phyloP scores from a whole-genome alignment of 352 stramenopile genomes.

The Phytophthora pinifolia region DNA sequence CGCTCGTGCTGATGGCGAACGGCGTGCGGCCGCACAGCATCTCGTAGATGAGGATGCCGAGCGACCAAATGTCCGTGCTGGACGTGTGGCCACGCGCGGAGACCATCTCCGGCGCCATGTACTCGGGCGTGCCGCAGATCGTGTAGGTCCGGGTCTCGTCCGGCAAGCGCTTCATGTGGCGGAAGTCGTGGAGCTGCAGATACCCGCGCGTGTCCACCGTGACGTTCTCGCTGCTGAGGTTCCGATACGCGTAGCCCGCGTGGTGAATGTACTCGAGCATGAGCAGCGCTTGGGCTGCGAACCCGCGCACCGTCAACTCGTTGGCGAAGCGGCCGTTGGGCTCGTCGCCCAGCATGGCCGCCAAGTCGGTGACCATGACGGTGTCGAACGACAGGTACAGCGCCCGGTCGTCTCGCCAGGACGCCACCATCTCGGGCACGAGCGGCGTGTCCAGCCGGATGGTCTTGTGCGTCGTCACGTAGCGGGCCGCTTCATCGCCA shows the following conservation, averaged over 20 bases:
- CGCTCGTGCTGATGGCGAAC: constrained; percentile 41
- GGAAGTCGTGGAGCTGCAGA: constrained; percentile 85
- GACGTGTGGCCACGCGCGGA: constrained; percentile 77
- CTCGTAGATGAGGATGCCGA: constrained; percentile 88
- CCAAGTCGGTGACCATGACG: constrained; percentile 67
- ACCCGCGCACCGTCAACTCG: constrained; percentile 54
- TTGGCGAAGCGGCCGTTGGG: constrained; percentile 47
- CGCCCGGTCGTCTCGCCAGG: constrained; percentile 77
- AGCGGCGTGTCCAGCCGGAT: constrained; percentile 72
- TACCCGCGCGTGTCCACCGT: constrained; percentile 82
- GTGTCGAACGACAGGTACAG: constrained; percentile 83
- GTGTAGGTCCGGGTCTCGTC: constrained; percentile 86
- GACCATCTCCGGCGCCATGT: constrained; percentile 90
- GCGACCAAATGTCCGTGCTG: constrained; percentile 82
- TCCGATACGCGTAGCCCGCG: constrained; percentile 76
- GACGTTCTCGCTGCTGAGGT: constrained; percentile 86
- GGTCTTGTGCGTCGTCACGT: constrained; percentile 65
- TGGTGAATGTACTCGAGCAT: constrained; percentile 88
- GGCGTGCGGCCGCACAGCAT: constrained; percentile 85
- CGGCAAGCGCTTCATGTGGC: constrained; percentile 82
- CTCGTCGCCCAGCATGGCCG: constrained; percentile 60
- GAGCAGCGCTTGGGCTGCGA: constrained; percentile 71
- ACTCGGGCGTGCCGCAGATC: constrained; percentile 88
- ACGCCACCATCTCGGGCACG: constrained; percentile 70
- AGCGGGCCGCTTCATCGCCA: constrained; percentile 67